Conservation (phyloP, 495 filamentous ascomycete species). For the Podospora sp. region DNA sequence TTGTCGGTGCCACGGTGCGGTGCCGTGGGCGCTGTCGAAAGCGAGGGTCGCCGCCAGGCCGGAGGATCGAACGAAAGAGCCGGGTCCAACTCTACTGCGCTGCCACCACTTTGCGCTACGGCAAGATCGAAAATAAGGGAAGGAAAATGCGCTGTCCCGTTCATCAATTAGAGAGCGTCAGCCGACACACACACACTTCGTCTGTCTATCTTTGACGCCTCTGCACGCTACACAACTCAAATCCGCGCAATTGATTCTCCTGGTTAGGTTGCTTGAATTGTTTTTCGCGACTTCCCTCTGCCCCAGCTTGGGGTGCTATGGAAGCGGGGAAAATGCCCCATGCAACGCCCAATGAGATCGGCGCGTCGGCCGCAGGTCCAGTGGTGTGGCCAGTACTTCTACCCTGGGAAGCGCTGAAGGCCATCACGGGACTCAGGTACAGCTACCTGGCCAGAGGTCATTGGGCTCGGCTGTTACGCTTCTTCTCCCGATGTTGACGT, state of each 20-base stretch:
- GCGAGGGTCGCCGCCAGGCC: constrained; percentile 1
- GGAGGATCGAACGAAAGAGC: constrained; percentile 12
- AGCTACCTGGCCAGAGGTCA: constrained; percentile 5
- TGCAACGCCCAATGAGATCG: background rate
- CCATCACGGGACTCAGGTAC: constrained; percentile 15
- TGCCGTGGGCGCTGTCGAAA: constrained; percentile 4
- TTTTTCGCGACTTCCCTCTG: background rate
- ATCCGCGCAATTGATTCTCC: constrained; percentile 11
- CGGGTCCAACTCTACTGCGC: constrained; percentile 1
- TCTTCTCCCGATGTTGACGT: background rate
- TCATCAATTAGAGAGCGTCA: background rate
- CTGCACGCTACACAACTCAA: background rate
- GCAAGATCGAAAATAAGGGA: background rate
- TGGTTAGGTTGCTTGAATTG: constrained; percentile 3
- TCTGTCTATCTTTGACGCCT: too few species aligned
- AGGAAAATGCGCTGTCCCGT: background rate
- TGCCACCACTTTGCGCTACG: background rate
- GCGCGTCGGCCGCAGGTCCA: background rate
- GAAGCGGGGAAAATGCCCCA: constrained; percentile 13
- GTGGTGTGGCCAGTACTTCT: constrained; percentile 6
- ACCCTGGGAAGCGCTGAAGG: constrained; percentile 6
- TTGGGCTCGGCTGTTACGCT: constrained; percentile 3
- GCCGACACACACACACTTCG: background rate
- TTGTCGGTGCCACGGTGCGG: constrained; percentile 18
- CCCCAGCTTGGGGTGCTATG: constrained; percentile 14